Base-by-base conservation (phyloP, 768 basidiomycete genomes). In the Leccinum arenicola region DNA sequence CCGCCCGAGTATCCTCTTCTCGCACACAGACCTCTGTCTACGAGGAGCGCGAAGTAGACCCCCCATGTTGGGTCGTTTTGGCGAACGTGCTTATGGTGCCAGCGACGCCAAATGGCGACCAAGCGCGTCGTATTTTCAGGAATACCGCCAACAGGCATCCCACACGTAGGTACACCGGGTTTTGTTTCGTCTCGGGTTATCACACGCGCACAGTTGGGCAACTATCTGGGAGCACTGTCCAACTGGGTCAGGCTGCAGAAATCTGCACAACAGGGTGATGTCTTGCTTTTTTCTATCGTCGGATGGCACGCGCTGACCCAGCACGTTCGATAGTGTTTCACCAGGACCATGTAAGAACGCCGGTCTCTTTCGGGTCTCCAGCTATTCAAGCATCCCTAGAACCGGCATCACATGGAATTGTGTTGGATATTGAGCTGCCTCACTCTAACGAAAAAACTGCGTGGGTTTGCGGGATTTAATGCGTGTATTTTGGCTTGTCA, bases 101-200 rank as follows among this genome's bases (percentile, higher is more conserved):
- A 48, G 47, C 62, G 58, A 45, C 60, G 64, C 4, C 10, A 40
- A 45, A 7, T 62, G 6, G 19, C 60, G n/a, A 51, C 63, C 8
- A 60, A 48, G 23, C 72, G 83, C 17, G 78, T 86, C 51, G 76
- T 95, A 38, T 89, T 98, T 71, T 93, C 91, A 12, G 95, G 94
- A 4, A 96, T 98, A 31, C 95, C 95, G 69, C 95, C 95, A 0
- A 95, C 95, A 2, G 92, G 94, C 0, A 84, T 89, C 3, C 91
- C 93, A 50, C 94, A 96, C 76, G 94, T 95, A 72, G 64, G 83
- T 69, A 2, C 4, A 2, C 23, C 3, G 5, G 5, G 12, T 4
- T 29, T 35, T 23, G 33, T 58, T 11, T 31, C 27, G 10, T 45
- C 19, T 35, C 52, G n/a, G 8, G 57, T 61, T 64, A 31, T 1